A percentile compares a stretch with the other conserved stretches of the same genome.
phyloP scores from a whole-genome alignment of 2,329 filamentous ascomycete genomes.

The Penicillium thymicola region DNA sequence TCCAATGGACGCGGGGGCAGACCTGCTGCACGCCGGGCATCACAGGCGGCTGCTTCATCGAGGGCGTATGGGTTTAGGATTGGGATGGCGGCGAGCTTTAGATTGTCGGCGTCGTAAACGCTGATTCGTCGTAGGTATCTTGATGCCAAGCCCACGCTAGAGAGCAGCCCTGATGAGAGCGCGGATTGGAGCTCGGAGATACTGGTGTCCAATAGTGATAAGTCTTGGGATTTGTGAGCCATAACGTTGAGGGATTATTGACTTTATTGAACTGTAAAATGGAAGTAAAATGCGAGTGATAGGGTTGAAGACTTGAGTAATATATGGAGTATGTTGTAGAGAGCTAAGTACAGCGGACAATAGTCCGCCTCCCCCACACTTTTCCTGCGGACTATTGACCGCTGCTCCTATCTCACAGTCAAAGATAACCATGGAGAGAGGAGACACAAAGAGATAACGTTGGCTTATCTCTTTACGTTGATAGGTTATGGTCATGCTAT shows the following conservation, averaged over 20 bases:
- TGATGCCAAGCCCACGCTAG: constrained; percentile 47
- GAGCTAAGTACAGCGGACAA: neutral
- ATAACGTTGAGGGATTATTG: neutral
- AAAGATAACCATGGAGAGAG: neutral
- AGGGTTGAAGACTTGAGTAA: neutral
- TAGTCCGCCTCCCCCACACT: constrained; percentile 4
- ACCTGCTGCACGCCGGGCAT: constrained; percentile 43
- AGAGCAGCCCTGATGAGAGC: constrained; percentile 39
- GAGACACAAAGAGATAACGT: neutral
- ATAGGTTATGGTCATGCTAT: neutral
- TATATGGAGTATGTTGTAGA: neutral
- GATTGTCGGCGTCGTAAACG: constrained; percentile 44
- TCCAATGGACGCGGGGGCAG: constrained; percentile 45
- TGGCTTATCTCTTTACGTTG: constrained; percentile 15
- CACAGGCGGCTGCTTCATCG: constrained; percentile 48
- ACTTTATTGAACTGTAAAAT: neutral
- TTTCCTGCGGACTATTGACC: constrained; percentile 5
- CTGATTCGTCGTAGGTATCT: constrained; percentile 49
- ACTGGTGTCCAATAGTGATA: constrained; percentile 47
- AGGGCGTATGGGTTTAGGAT: constrained; percentile 48
- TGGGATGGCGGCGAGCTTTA: constrained; percentile 48
- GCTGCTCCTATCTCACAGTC: neutral
- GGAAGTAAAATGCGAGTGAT: neutral
- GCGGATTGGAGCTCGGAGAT: constrained; percentile 47
- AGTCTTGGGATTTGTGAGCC: constrained; percentile 5